Conservation (phyloP, 257 asterid genomes). For the Salvia hispanica region DNA sequence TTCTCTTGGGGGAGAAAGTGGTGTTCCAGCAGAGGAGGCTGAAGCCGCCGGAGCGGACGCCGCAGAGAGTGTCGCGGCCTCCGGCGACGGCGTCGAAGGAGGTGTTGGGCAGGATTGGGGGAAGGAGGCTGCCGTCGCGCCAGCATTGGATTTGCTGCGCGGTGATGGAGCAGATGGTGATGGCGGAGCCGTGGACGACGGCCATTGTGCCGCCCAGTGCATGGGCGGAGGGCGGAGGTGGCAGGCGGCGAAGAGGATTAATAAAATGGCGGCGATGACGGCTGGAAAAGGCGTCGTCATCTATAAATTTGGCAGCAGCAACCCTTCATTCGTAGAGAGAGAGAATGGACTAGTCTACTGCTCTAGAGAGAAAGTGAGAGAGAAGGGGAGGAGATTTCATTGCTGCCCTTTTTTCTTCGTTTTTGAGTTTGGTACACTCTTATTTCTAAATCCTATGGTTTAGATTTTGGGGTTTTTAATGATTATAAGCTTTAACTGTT, state of each 20-base stretch:
- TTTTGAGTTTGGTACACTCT: too few relatives aligned
- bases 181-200: constrained; percentile 60
- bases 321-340: constrained; percentile 44
- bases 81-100: constrained; percentile 79
- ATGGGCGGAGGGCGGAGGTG: constrained; percentile 39
- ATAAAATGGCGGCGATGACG: constrained; percentile 33
- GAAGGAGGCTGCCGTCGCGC: constrained; percentile 37
- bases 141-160: constrained; percentile 75
- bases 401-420: too few relatives aligned
- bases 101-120: constrained; percentile 45
- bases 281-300: constrained; percentile 51
- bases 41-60: constrained; percentile 64
- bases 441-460: too few relatives aligned
- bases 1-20: constrained; percentile 48
- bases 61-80: constrained; percentile 64
- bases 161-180: constrained; percentile 59
- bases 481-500: too few relatives aligned
- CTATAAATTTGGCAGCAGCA: constrained; percentile 14
- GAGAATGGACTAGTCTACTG: too few relatives aligned
- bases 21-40: constrained; percentile 71
- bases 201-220: constrained; percentile 81
- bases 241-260: constrained; percentile 26
- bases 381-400: background rate
- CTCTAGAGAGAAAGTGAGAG: background rate
- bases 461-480: too few relatives aligned